These are phyloP conservation scores for Amoebophrya sp. DNA, from an alignment of 169 alveolate species.

Conservation along the genomic window DNA sequence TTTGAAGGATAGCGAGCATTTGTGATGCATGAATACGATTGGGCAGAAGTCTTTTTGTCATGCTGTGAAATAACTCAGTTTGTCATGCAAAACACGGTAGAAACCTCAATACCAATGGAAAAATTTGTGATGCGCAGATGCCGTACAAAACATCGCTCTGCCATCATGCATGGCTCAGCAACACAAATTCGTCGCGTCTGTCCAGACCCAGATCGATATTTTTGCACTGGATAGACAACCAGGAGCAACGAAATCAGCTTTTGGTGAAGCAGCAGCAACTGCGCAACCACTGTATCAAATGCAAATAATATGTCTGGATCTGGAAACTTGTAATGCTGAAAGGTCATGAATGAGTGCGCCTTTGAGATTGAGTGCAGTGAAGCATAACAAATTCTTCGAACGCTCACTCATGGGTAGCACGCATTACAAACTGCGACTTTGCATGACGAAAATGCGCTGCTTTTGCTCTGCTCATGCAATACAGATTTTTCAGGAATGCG, in stretches of 20 bases:
- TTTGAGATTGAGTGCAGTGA: background rate
- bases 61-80: background rate
- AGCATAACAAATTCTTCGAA: background rate
- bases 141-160: background rate
- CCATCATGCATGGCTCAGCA: background rate
- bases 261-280: background rate
- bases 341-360: background rate
- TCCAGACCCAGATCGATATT: too few species aligned
- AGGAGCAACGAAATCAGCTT: background rate
- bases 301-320: background rate
- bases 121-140: background rate
- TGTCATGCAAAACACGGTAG: too few species aligned
- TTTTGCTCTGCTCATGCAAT: too few species aligned
- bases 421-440: background rate
- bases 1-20: background rate
- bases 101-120: too few species aligned
- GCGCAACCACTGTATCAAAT: background rate
- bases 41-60: background rate
- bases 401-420: background rate
- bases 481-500: too few species aligned
- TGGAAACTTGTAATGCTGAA: background rate
- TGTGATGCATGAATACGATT: background rate
- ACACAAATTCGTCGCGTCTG: background rate
- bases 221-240: background rate
- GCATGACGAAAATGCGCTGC: background rate